Base-by-base conservation (phyloP, 75 land plant genomes). In the Cryptomeria japonica region DNA sequence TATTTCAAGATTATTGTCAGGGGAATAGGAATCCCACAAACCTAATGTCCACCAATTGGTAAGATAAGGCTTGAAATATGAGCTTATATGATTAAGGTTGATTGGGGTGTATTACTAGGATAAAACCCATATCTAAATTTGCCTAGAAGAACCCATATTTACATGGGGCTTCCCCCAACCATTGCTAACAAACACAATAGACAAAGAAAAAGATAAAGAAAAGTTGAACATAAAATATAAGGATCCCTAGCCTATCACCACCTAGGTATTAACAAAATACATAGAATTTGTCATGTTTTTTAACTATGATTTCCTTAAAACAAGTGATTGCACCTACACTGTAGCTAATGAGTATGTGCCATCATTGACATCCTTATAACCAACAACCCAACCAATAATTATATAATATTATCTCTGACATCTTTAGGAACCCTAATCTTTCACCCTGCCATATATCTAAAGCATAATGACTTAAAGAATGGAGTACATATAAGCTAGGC, bases 71-170 rank as follows among this genome's bases (percentile, higher is more conserved):
- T 78, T 78, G 80, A 38, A 78, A 39, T 38, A 78, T 78, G 80
- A 78, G 80, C 80, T 38, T 78, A 78, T 5, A 78, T 78, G 80
- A 78, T 78, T 78, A 38, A 37, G 18, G 44, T 22, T 78, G 80
- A 78, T 38, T 78, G 41, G 80, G 80, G 80, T 78, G 80, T 78
- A 78, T 78, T 16, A 37, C 38, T 37, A 78, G 39, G 80, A 78
- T 78, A 41, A 78, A 78, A 22, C 18, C 38, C 68, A 61, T 61
- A 56, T 56, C 61, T 56, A 16, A 56, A 56, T 18, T 19, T 56
- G 22, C 22, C 18, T 19, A 25, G 25, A 61, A 22, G 42, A 38
- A 39, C 16, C 38, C 80, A 18, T 38, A 5, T 49, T 38, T 78
- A 78, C 22, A 78, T 78, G 38, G 25, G 41, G 42, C 80, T 22